Evolutionary conservation across 2,329 filamentous ascomycete species (phyloP).

Genomic region (Fusarium sp.): DNA sequence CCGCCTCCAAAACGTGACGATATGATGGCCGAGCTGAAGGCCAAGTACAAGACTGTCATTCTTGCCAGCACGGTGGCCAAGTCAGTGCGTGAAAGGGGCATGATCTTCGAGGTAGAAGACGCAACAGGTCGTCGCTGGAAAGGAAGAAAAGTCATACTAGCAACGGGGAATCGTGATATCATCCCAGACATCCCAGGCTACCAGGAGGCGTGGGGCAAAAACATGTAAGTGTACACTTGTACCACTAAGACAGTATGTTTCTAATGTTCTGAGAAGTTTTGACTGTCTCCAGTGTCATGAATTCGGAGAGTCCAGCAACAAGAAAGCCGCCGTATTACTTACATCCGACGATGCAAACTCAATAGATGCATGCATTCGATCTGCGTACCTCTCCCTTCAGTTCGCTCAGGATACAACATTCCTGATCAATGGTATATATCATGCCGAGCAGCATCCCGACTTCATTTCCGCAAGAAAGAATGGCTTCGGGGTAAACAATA

Average conservation of each 20-base stretch:
- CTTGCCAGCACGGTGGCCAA: not conserved
- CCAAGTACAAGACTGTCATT: not conserved
- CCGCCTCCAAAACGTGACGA: accelerated
- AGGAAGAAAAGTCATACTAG: slow-evolving; percentile 10
- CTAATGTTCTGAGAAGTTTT: not conserved
- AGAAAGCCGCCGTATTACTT: not conserved
- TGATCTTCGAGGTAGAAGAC: slow-evolving; percentile 9
- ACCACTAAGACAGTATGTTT: accelerated
- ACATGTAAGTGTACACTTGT: not conserved
- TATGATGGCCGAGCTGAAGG: not conserved
- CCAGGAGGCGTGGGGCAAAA: not conserved
- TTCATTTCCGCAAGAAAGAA: accelerated
- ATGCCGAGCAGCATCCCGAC: not conserved
- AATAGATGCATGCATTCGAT: not conserved
- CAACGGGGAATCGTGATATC: accelerated
- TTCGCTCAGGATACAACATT: not conserved
- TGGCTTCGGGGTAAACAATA: not conserved
- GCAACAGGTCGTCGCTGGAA: not conserved
- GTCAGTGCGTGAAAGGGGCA: not conserved
- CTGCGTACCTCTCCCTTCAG: not conserved
- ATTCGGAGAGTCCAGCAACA: accelerated
- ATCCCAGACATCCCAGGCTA: not conserved
- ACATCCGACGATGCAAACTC: not conserved
- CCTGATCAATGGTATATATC: not conserved
- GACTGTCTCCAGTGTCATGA: not conserved